Conservation (phyloP, 352 stramenopile species). For the Pythium pyrilobum region DNA sequence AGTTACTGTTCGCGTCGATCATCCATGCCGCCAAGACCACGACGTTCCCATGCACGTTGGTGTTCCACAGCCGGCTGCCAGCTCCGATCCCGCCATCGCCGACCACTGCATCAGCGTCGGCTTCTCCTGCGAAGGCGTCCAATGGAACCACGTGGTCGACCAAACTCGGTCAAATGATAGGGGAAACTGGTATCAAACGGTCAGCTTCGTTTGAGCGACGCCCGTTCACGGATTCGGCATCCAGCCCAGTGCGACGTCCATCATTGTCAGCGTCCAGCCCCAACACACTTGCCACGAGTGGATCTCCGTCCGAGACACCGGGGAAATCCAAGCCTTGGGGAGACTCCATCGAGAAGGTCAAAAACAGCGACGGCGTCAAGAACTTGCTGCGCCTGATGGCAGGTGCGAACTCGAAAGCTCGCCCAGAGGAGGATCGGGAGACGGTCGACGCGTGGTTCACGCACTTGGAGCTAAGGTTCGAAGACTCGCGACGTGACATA, state of each 20-base stretch:
- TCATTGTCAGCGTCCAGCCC: slow-evolving; percentile 1
- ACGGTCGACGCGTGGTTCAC: slow-evolving; percentile 59
- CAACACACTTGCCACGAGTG: slow-evolving; percentile 5
- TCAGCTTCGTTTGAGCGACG: slow-evolving; percentile 47
- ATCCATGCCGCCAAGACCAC: slow-evolving; percentile 59
- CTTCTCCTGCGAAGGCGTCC: slow-evolving; percentile 34
- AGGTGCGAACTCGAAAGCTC: slow-evolving; percentile 25
- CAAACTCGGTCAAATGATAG: slow-evolving; percentile 44
- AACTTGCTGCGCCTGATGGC: slow-evolving; percentile 74
- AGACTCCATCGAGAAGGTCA: slow-evolving; percentile 52
- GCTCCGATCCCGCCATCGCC: background rate
- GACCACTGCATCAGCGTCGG: slow-evolving; percentile 6
- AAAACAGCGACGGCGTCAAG: slow-evolving; percentile 67
- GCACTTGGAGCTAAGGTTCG: slow-evolving; percentile 43
- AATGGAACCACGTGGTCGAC: slow-evolving; percentile 29
- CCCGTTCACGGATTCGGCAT: background rate
- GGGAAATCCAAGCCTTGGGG: slow-evolving; percentile 36
- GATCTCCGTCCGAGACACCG: slow-evolving; percentile 13
- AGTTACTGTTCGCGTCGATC: slow-evolving; percentile 55
- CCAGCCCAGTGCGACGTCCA: slow-evolving; percentile 4
- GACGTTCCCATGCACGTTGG: slow-evolving; percentile 61
- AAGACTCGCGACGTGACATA: slow-evolving; percentile 7
- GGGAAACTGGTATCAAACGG: slow-evolving; percentile 27
- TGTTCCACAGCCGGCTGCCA: slow-evolving; percentile 42
- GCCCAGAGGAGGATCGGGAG: slow-evolving; percentile 54